Conservation (phyloP, 1,139 yeast species). For the Sugiyamaella neomexicana region DNA sequence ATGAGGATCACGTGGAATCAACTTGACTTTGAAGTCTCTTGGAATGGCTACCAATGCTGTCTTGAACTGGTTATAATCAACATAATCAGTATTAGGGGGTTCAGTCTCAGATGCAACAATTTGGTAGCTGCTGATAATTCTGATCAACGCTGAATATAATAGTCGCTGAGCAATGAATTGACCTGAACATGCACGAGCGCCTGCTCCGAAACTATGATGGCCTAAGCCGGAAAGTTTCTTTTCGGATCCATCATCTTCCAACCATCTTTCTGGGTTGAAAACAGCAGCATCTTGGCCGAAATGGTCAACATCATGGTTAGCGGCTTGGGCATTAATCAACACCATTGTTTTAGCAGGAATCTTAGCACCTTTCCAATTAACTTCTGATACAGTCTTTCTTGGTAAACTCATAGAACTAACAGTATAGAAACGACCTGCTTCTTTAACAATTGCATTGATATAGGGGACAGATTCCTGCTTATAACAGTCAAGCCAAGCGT, state of each 20-base stretch:
- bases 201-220: constrained; percentile 64
- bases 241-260: constrained; percentile 39
- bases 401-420: constrained; percentile 68
- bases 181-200: constrained; percentile 66
- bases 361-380: constrained; percentile 42
- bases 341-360: constrained; percentile 59
- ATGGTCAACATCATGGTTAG: constrained; percentile 57
- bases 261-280: constrained; percentile 59
- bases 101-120: constrained; percentile 28
- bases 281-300: constrained; percentile 48
- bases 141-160: constrained; percentile 48
- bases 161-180: constrained; percentile 57
- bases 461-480: constrained; percentile 47
- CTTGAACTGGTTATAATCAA: constrained; percentile 32
- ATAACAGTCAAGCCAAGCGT: constrained; percentile 51
- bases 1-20: constrained; percentile 29
- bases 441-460: constrained; percentile 58
- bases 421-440: constrained; percentile 60
- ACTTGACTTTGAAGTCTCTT: constrained; percentile 30
- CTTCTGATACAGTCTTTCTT: constrained; percentile 53
- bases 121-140: constrained; percentile 37
- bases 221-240: constrained; percentile 32
- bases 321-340: constrained; percentile 68
- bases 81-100: constrained; percentile 30
- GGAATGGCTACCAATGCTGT: constrained; percentile 34